Evolutionary conservation across 768 basidiomycete species (phyloP).

Genomic region (Tricholoma matsutake): DNA sequence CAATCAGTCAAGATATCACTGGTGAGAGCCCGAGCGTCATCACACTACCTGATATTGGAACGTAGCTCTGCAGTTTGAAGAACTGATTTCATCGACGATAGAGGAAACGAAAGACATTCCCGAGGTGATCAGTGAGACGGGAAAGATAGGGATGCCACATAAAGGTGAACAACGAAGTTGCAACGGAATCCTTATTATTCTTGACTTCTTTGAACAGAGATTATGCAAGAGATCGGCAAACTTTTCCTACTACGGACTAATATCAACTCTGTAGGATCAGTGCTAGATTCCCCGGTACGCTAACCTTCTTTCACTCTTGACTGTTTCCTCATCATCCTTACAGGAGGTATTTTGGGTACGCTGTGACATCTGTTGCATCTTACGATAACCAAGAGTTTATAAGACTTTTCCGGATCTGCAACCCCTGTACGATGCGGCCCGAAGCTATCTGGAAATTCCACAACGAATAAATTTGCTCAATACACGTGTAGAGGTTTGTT

Average conservation of each 20-base stretch:
- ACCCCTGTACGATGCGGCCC: conserved; percentile 89
- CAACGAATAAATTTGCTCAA: conserved; percentile 92
- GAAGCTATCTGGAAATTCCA: conserved; percentile 92
- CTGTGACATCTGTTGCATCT: conserved; percentile 3
- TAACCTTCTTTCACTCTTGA: background rate
- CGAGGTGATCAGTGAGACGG: conserved; percentile 88
- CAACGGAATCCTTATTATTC: conserved; percentile 7
- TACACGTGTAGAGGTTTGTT: conserved; percentile 81
- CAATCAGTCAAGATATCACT: conserved; percentile 98
- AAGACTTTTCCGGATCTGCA: conserved; percentile 94
- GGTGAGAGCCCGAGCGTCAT: conserved; percentile 34
- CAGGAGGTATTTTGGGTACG: conserved; percentile 95
- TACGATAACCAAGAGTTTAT: background rate
- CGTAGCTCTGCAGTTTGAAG: conserved; percentile 65
- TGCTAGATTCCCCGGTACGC: conserved; percentile 87
- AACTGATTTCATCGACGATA: conserved; percentile 87
- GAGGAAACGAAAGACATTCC: conserved; percentile 97
- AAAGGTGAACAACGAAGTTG: conserved; percentile 47
- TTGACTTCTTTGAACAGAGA: conserved; percentile 48
- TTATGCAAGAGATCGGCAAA: conserved; percentile 97
- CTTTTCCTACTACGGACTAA: conserved; percentile 91
- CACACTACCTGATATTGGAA: background rate
- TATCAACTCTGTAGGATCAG: conserved; percentile 93
- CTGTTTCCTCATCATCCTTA: background rate
- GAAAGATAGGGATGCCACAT: conserved; percentile 89